These are phyloP conservation scores for Venturia pyrina DNA, from an alignment of 2,329 filamentous ascomycete genomes.

Conservation along the genomic window DNA sequence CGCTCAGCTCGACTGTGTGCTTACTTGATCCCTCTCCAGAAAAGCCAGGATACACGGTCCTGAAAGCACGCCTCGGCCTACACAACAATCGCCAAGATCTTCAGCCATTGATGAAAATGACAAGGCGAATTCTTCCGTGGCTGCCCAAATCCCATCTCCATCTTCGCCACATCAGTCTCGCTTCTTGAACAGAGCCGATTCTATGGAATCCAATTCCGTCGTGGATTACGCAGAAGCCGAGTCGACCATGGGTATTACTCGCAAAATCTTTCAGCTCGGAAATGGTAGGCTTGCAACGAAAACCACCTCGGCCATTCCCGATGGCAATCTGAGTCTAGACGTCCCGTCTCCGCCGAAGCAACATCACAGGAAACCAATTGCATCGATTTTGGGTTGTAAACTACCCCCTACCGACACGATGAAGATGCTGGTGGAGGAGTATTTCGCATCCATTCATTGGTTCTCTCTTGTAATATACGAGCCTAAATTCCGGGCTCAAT, in stretches of 20 bases:
- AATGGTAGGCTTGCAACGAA: slow-evolving; percentile 18
- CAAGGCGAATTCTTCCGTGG: neutral
- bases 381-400: slow-evolving; percentile 20
- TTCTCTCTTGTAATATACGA: slow-evolving; percentile 35
- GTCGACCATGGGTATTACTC: slow-evolving; percentile 27
- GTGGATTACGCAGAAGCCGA: slow-evolving; percentile 22
- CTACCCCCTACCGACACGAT: slow-evolving; percentile 23
- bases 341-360: slow-evolving; percentile 11
- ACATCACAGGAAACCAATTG: slow-evolving; percentile 18
- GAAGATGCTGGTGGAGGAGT: slow-evolving; percentile 28
- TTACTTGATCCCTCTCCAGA: neutral
- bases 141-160: neutral
- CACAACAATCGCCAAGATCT: neutral
- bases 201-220: neutral
- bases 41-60: neutral
- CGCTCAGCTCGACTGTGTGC: neutral
- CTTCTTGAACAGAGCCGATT: neutral
- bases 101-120: neutral
- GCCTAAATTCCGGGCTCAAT: slow-evolving; percentile 28
- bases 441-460: slow-evolving; percentile 35
- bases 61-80: neutral
- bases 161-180: neutral
- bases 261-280: slow-evolving; percentile 14
- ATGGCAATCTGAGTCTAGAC: slow-evolving; percentile 18
- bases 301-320: slow-evolving; percentile 27